phyloP scores from a whole-genome alignment of 805 yeast species.

The Starmerella stigmatis region DNA sequence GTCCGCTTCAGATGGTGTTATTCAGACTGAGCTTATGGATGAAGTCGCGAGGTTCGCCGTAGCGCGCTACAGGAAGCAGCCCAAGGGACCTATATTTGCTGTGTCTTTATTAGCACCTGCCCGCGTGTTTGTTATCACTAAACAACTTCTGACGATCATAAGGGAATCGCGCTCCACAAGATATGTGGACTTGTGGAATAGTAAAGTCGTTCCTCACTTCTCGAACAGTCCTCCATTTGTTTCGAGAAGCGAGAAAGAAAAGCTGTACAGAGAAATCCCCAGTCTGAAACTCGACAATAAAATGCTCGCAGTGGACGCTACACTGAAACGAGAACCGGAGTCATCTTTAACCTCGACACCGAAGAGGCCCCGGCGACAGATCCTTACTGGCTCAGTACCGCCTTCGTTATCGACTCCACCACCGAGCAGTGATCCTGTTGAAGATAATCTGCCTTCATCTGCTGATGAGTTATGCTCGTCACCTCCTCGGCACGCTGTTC shows the following conservation, averaged over 20 bases:
- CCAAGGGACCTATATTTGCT: slow-evolving; percentile 1
- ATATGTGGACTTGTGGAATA: slow-evolving; percentile 19
- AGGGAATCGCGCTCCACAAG: neutral
- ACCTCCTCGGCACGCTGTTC: slow-evolving; percentile 11
- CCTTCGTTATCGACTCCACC: slow-evolving; percentile 16
- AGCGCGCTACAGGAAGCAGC: neutral
- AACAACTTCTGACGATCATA: slow-evolving; percentile 8
- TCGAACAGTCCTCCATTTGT: slow-evolving; percentile 14
- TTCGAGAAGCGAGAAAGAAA: neutral
- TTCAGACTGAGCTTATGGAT: neutral
- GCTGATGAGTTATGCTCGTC: slow-evolving; percentile 18
- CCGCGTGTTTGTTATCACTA: slow-evolving; percentile 12
- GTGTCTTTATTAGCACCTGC: slow-evolving; percentile 3
- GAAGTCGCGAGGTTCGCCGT: neutral
- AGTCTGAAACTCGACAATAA: slow-evolving; percentile 3
- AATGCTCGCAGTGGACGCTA: neutral
- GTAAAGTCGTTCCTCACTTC: slow-evolving; percentile 1
- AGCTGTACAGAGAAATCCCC: slow-evolving; percentile 3
- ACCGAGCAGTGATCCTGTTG: slow-evolving; percentile 13
- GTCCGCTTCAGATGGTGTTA: neutral
- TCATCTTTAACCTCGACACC: slow-evolving; percentile 4
- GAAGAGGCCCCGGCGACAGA: slow-evolving; percentile 13
- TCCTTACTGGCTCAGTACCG: slow-evolving; percentile 16
- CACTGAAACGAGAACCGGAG: neutral
- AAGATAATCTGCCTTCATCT: slow-evolving; percentile 6